Evolutionary conservation across 768 basidiomycete genomes (phyloP).

Genomic region (Leccinellum rugosiceps): DNA sequence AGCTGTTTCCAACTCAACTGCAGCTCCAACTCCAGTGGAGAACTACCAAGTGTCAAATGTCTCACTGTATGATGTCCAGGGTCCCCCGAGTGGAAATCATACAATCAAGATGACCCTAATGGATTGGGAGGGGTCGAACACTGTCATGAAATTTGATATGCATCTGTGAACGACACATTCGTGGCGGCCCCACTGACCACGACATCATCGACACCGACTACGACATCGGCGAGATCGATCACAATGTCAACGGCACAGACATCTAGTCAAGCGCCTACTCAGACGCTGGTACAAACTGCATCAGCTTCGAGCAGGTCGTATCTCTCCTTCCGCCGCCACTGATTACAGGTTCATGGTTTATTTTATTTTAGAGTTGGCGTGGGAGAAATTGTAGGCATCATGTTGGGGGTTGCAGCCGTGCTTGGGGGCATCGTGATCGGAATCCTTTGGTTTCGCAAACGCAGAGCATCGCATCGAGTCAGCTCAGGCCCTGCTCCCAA

Average conservation of each 20-base stretch:
- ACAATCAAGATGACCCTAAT: conserved; percentile 21
- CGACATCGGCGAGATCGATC: background rate
- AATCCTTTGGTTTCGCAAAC: conserved; percentile 8
- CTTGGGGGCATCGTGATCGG: background rate
- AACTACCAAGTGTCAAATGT: conserved; percentile 22
- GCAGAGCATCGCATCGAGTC: background rate
- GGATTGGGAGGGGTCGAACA: conserved; percentile 15
- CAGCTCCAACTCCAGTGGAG: conserved; percentile 3
- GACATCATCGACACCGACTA: background rate
- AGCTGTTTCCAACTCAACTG: conserved; percentile 1
- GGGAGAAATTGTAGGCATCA: conserved; percentile 12
- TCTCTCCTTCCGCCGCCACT: background rate
- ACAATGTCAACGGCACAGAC: background rate
- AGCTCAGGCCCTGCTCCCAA: background rate
- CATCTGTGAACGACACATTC: conserved; percentile 22
- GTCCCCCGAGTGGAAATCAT: conserved; percentile 15
- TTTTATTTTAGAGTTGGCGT: conserved; percentile 8
- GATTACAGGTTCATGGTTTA: conserved; percentile 1
- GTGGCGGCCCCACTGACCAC: conserved; percentile 1
- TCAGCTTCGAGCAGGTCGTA: conserved; percentile 7
- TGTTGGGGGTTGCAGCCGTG: conserved; percentile 9
- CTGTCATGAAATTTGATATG: conserved; percentile 30
- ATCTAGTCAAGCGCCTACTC: conserved; percentile 1
- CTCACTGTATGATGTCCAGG: conserved; percentile 16
- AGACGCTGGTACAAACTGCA: background rate